Conservation (phyloP, 495 filamentous ascomycete species). For the Wilcoxina mikolae region DNA sequence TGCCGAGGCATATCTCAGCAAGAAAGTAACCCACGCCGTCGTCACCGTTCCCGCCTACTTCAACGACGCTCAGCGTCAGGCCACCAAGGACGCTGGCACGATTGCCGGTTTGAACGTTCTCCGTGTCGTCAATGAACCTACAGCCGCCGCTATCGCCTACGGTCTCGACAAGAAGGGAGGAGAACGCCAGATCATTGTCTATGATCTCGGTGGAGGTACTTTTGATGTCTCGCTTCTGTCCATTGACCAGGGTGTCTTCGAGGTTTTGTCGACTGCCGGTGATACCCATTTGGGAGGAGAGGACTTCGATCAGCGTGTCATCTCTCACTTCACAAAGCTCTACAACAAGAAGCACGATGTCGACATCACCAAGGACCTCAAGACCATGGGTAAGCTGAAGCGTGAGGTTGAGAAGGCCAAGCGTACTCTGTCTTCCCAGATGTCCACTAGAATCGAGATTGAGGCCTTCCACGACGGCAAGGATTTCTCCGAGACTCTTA, state of each 20-base stretch:
- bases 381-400: constrained; percentile 99
- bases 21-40: constrained; percentile 92
- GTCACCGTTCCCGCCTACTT: constrained; percentile 98
- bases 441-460: constrained; percentile 95
- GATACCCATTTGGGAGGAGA: constrained; percentile 99
- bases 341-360: constrained; percentile 98
- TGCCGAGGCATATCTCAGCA: constrained; percentile 81
- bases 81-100: constrained; percentile 91
- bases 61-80: constrained; percentile 97
- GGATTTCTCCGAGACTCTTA: constrained; percentile 96
- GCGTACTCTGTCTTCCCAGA: constrained; percentile 95
- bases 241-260: constrained; percentile 93
- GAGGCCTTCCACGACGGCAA: constrained; percentile 94
- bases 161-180: constrained; percentile 74
- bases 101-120: constrained; percentile 94
- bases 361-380: constrained; percentile 84
- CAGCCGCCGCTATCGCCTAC: constrained; percentile 75
- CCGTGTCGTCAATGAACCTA: constrained; percentile 93
- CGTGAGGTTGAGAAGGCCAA: constrained; percentile 99
- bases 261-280: constrained; percentile 95
- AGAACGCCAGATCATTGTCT: constrained; percentile 85
- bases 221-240: constrained; percentile 99
- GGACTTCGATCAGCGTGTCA: constrained; percentile 97
- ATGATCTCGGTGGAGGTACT: constrained; percentile 98
- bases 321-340: constrained; percentile 91